Evolutionary conservation across 225 moss, liverwort and hornwort species (phyloP), one percentile per base, ranked within the genome.

Genomic region (Thuidium tamariscinum): DNA sequence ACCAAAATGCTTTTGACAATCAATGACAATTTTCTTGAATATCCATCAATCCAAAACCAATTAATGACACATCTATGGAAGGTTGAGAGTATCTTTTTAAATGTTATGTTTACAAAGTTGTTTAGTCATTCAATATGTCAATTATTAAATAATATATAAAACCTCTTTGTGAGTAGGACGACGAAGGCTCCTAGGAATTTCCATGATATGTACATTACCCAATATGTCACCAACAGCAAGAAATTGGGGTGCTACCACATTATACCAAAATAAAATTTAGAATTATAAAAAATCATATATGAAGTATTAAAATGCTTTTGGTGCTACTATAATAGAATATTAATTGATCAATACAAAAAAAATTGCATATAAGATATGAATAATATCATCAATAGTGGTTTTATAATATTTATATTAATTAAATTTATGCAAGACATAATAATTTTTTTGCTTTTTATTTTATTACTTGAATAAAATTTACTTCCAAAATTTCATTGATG

Each of bases 201-300:
- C 95, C 89, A 98, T 83, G 10, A 98, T 90, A 80, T 95, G 98
- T 15, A 95, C 13, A 62, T 94, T 91, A 49, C 98, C 98, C 65
- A 89, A 91, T 85, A 95, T 93, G 76, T 98, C 98, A 34, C 98
- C 98, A 78, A 96, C 89, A 30, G 95, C 98, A 81, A 98, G 91
- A 86, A 95, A 95, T 84, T 98, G 98, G 36, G 98, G 98, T 49
- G 95, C 98, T 98, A 84, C 55, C 30, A 93, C 44, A 80, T 80
- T 5, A 41, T n/a, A 84, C 0, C 66, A 34, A 77, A 78, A 65
- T 5, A 52, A 18, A 55, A 3, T 2, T 73, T 65, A 3, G 65
- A 9, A 48, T 1, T 60, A 85, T 18, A 52, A 59, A 27, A 42
- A 39, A 42, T 5, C 1, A 16, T 61, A 0, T 8, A 30, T 64